These are phyloP conservation scores for Venturia carpophila DNA, from an alignment of 2,329 filamentous ascomycete genomes.

Conservation along the genomic window DNA sequence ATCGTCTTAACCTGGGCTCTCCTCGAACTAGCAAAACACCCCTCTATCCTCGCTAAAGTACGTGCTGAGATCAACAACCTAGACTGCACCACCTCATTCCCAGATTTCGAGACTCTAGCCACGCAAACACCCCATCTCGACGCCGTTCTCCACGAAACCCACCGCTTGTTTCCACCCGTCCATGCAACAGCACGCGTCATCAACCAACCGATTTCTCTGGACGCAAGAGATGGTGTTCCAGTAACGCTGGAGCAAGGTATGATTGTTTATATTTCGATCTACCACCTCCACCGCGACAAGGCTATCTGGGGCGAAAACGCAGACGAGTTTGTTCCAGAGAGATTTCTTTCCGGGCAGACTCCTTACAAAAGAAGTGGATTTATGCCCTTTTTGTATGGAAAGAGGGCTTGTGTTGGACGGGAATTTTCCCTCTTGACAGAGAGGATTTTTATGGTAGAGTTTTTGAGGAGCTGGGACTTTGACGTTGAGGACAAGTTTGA, in stretches of 20 bases:
- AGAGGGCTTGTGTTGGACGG: not conserved
- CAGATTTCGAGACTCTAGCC: not conserved
- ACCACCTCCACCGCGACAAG: constrained; percentile 1
- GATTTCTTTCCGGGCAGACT: not conserved
- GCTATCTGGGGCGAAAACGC: not conserved
- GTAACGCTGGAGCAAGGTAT: not conserved
- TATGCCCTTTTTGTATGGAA: not conserved
- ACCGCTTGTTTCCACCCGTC: not conserved
- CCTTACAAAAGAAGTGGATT: not conserved
- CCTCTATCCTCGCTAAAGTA: not conserved
- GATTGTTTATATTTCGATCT: not conserved
- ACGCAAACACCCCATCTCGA: not conserved
- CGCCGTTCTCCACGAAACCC: not conserved
- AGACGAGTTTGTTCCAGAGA: not conserved
- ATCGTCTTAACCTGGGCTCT: not conserved
- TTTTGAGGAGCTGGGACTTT: not conserved
- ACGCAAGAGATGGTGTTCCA: not conserved
- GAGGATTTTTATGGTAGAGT: not conserved
- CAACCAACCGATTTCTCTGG: not conserved
- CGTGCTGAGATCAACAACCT: not conserved
- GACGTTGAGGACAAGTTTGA: not conserved
- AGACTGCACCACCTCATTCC: not conserved
- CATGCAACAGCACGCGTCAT: not conserved
- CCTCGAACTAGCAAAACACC: not conserved
- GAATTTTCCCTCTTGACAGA: not conserved